phyloP scores from a whole-genome alignment of 2,329 filamentous ascomycete species.

The Xylaria polymorpha region DNA sequence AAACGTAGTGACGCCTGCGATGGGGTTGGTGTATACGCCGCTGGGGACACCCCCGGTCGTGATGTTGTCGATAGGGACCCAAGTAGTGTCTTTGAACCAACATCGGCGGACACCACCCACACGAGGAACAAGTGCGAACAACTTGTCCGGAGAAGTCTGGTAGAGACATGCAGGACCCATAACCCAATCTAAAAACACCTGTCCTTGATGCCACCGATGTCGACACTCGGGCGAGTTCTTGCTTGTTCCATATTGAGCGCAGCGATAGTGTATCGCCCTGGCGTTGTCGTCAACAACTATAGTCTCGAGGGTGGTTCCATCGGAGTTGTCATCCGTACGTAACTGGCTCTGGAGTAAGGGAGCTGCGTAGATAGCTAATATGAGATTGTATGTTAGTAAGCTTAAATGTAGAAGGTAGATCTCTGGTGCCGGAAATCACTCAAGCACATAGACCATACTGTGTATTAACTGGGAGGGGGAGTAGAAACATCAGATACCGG shows the following conservation, averaged over 20 bases:
- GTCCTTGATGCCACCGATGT: background rate
- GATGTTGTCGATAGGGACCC: background rate
- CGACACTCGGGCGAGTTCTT: background rate
- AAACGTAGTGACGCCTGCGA: background rate
- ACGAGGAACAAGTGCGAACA: background rate
- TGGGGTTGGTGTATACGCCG: background rate
- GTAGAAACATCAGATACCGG: background rate
- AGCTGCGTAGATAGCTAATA: background rate
- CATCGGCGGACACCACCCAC: background rate
- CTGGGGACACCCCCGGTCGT: background rate
- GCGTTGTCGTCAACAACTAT: background rate
- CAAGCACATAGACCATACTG: background rate
- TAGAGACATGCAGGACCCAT: background rate
- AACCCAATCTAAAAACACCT: background rate
- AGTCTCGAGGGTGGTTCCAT: conserved; percentile 3
- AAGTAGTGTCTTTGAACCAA: background rate
- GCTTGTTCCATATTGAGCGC: background rate
- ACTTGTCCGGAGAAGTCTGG: background rate
- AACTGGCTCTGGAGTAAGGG: background rate
- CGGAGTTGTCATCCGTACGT: background rate
- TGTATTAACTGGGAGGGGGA: background rate
- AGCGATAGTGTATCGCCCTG: background rate
- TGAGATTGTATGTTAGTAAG: background rate
- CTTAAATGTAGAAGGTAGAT: background rate
- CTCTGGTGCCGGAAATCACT: background rate